phyloP scores from a whole-genome alignment of 164 flowering plant species.

The Magnolia officinalis region DNA sequence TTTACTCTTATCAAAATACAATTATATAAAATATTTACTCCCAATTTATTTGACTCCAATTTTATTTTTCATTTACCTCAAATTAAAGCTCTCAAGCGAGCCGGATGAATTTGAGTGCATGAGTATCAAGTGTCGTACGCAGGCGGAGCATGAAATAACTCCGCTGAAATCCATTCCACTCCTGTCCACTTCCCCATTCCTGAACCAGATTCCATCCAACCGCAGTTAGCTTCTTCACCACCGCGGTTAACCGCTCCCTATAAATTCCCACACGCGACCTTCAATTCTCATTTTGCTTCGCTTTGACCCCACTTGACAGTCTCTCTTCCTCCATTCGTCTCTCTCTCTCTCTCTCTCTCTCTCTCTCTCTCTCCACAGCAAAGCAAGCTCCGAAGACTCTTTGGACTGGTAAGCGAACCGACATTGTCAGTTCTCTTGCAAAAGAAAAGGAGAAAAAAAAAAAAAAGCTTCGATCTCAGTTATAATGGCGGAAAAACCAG shows the following conservation, averaged over 20 bases:
- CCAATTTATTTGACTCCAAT: too few relatives aligned
- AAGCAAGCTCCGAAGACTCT: background rate
- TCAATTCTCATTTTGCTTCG: background rate
- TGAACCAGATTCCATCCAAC: constrained; percentile 5
- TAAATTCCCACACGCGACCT: background rate
- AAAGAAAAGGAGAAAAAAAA: constrained; percentile 7
- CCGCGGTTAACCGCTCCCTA: background rate
- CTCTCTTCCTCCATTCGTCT: constrained; percentile 3
- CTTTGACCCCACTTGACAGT: background rate
- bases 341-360: constrained; percentile 15
- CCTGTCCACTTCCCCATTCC: background rate
- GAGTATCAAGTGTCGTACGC: too few relatives aligned
- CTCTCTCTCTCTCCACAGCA: background rate
- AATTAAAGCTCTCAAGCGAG: too few relatives aligned
- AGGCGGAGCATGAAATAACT: too few relatives aligned
- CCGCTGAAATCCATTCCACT: background rate
- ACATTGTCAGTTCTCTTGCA: constrained; percentile 32
- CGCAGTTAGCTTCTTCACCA: background rate
- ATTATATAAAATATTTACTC: too few relatives aligned
- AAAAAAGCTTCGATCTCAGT: constrained; percentile 5
- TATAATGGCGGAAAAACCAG: constrained; percentile 20
- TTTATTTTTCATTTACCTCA: too few relatives aligned
- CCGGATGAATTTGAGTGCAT: too few relatives aligned
- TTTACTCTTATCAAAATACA: too few relatives aligned
- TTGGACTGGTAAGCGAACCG: constrained; percentile 18